Conservation (phyloP, 2,329 filamentous ascomycete species). For the Cordyceps fumosorosea region DNA sequence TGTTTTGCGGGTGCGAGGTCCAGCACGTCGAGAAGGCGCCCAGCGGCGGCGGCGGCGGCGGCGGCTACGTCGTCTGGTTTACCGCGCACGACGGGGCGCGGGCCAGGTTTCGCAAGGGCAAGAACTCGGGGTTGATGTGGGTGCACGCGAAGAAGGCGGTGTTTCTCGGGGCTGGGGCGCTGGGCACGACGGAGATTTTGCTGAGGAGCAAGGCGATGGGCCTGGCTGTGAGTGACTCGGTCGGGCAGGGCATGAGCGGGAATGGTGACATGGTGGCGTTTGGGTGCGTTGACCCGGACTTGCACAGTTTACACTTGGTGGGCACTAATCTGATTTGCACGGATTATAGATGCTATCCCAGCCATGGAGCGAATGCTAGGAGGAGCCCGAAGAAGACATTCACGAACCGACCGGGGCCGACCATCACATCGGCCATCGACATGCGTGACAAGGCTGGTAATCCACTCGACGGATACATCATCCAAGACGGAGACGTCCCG, state of each 20-base stretch:
- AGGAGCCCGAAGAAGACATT: constrained; percentile 30
- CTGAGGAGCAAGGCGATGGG: constrained; percentile 54
- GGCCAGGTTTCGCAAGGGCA: constrained; percentile 44
- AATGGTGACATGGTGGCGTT: constrained; percentile 62
- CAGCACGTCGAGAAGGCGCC: constrained; percentile 51
- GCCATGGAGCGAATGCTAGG: background rate
- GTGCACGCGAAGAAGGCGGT: constrained; percentile 58
- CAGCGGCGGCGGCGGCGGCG: constrained; percentile 27
- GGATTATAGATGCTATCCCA: constrained; percentile 25
- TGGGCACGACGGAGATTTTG: constrained; percentile 61
- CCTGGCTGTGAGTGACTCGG: constrained; percentile 47
- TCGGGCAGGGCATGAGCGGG: constrained; percentile 56
- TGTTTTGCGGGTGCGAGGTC: constrained; percentile 65
- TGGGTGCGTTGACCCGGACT: constrained; percentile 34
- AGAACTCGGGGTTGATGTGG: constrained; percentile 57
- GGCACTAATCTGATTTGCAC: no score
- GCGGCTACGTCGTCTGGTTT: constrained; percentile 59
- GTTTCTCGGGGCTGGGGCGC: constrained; percentile 58
- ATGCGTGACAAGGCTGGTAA: constrained; percentile 43
- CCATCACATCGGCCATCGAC: constrained; percentile 58
- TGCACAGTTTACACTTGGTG: no score
- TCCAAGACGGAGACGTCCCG: constrained; percentile 58
- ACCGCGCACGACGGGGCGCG: constrained; percentile 56
- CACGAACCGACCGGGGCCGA: constrained; percentile 46
- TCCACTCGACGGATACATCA: constrained; percentile 54